A percentile compares a stretch with the other conserved stretches of the same genome.
Evolutionary conservation across 805 yeast species (phyloP).

Genomic region (Ogataea dorogensis): DNA sequence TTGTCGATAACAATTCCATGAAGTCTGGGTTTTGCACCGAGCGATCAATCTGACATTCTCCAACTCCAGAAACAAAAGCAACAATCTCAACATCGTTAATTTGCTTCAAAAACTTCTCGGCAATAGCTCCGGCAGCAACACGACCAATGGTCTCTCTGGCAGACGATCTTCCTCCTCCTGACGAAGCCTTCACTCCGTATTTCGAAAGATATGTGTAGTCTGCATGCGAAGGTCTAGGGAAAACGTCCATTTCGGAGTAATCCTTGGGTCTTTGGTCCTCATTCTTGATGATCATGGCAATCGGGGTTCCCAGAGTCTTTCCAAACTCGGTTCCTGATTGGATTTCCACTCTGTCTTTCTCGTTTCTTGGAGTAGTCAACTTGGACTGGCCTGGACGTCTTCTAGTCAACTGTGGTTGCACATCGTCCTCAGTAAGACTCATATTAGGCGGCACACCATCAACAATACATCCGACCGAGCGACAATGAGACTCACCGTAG

Average conservation of each 20-base stretch:
- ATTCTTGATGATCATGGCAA: conserved; percentile 88
- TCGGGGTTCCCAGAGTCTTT: conserved; percentile 89
- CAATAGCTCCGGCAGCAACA: conserved; percentile 98
- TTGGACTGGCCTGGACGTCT: conserved; percentile 97
- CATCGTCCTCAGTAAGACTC: conserved; percentile 76
- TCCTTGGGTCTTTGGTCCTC: conserved; percentile 98
- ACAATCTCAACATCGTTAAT: conserved; percentile 88
- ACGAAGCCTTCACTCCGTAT: conserved; percentile 89
- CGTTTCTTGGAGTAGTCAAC: conserved; percentile 92
- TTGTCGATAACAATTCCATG: conserved; percentile 62
- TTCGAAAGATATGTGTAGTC: conserved; percentile 90
- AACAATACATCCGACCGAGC: conserved; percentile 95
- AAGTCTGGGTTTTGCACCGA: conserved; percentile 64
- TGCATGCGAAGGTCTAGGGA: conserved; percentile 98
- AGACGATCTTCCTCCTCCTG: conserved; percentile 96
- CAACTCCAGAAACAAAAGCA: conserved; percentile 94
- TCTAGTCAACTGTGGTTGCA: conserved; percentile 94
- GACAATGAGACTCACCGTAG: conserved; percentile 97
- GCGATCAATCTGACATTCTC: conserved; percentile 73
- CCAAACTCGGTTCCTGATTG: conserved; percentile 95
- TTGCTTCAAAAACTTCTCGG: conserved; percentile 81
- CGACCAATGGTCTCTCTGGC: conserved; percentile 99
- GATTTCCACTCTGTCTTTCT: conserved; percentile 87
- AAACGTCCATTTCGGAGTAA: conserved; percentile 90
- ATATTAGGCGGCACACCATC: conserved; percentile 98